Conservation (phyloP, 768 basidiomycete genomes). For the Mycena filopes region DNA sequence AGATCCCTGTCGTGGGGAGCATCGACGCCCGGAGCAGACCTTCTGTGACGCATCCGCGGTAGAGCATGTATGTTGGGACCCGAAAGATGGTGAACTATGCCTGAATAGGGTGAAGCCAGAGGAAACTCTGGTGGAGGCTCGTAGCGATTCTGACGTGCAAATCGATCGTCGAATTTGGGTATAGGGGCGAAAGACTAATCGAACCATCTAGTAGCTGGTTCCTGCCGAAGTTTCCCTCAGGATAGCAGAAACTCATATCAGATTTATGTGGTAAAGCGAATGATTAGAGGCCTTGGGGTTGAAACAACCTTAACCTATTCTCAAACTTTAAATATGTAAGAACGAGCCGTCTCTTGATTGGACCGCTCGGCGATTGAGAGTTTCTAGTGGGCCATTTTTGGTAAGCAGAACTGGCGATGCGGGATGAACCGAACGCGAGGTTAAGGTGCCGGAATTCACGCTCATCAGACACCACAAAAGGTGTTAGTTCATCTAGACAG, state of each 20-base stretch:
- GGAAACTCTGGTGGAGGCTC: slow-evolving; percentile 97
- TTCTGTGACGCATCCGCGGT: slow-evolving; percentile 80
- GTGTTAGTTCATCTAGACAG: slow-evolving; percentile 91
- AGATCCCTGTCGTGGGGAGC: slow-evolving; percentile 72
- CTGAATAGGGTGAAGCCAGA: slow-evolving; percentile 93
- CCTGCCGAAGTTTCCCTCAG: slow-evolving; percentile 89
- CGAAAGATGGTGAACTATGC: slow-evolving; percentile 93
- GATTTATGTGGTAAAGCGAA: slow-evolving; percentile 83
- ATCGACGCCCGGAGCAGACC: slow-evolving; percentile 80
- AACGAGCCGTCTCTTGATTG: slow-evolving; percentile 85
- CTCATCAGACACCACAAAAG: slow-evolving; percentile 88
- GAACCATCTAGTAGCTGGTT: slow-evolving; percentile 95
- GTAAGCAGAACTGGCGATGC: slow-evolving; percentile 77
- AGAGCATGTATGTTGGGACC: slow-evolving; percentile 89
- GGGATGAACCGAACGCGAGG: slow-evolving; percentile 77
- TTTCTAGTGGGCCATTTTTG: slow-evolving; percentile 85
- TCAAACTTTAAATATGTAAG: slow-evolving; percentile 89
- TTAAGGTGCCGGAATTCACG: slow-evolving; percentile 84
- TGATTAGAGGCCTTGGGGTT: slow-evolving; percentile 93
- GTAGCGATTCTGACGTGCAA: slow-evolving; percentile 97
- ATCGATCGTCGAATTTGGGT: slow-evolving; percentile 95
- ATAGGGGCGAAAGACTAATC: slow-evolving; percentile 97
- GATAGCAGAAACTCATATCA: slow-evolving; percentile 66
- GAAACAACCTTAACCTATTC: slow-evolving; percentile 88
- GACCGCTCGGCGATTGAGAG: slow-evolving; percentile 85